Conservation (phyloP, 2,329 filamentous ascomycete species). For the Sporothrix variecibatus region DNA sequence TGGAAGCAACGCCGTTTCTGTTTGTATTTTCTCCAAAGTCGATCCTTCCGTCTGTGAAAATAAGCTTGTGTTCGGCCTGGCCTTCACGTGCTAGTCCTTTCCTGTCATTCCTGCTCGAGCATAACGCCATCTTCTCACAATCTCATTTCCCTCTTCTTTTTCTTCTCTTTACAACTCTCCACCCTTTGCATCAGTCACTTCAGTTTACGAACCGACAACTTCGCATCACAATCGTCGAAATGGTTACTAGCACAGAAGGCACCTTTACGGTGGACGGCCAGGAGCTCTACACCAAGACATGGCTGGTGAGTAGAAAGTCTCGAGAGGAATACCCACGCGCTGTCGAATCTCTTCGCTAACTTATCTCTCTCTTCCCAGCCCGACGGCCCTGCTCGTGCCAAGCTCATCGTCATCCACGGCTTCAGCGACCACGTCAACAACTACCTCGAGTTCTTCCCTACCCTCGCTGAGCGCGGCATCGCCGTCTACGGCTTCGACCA, state of each 20-base stretch:
- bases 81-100: not conserved
- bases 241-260: constrained; percentile 52
- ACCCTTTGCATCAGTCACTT: not conserved
- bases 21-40: not conserved
- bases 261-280: constrained; percentile 49
- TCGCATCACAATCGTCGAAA: constrained; percentile 28
- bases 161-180: not conserved
- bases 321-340: not conserved
- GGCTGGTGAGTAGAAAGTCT: constrained; percentile 51
- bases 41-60: not conserved
- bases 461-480: constrained; percentile 70
- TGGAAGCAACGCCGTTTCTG: not conserved
- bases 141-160: not conserved
- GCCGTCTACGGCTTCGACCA: constrained; percentile 80
- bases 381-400: constrained; percentile 61
- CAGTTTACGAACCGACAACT: not conserved
- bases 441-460: constrained; percentile 73
- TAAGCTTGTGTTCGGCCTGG: not conserved
- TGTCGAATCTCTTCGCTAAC: not conserved
- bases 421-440: constrained; percentile 84
- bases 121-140: not conserved
- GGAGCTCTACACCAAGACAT: constrained; percentile 59
- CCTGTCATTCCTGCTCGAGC: not conserved
- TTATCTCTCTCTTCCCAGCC: constrained; percentile 46
- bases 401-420: constrained; percentile 81